phyloP scores from a whole-genome alignment of 2,329 filamentous ascomycete species.

The Pseudocercospora fuligena region DNA sequence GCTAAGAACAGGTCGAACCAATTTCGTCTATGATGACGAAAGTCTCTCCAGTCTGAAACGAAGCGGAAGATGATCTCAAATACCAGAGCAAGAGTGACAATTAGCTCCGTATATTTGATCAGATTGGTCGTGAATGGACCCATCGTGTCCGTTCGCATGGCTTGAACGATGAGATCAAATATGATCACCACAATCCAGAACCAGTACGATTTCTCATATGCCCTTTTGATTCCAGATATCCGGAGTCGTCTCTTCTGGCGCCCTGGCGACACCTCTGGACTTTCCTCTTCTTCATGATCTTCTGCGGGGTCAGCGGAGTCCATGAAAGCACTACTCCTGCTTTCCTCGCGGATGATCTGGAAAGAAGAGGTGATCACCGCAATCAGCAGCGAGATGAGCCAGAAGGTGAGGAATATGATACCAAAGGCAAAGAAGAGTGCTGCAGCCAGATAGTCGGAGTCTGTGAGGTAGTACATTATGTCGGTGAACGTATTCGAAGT shows the following conservation, averaged over 20 bases:
- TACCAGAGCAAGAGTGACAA: slow-evolving; percentile 77
- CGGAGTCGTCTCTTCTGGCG: slow-evolving; percentile 13
- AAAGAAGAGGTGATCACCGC: slow-evolving; percentile 98
- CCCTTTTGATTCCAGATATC: slow-evolving; percentile 63
- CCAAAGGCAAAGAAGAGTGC: slow-evolving; percentile 74
- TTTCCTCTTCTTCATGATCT: slow-evolving; percentile 29
- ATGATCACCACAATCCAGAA: slow-evolving; percentile 83
- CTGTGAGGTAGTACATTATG: slow-evolving; percentile 88
- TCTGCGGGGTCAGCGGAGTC: slow-evolving; percentile 61
- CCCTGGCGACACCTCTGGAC: not conserved
- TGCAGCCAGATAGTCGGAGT: slow-evolving; percentile 86
- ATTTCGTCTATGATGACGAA: slow-evolving; percentile 75
- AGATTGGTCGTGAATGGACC: slow-evolving; percentile 62
- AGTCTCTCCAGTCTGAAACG: slow-evolving; percentile 76
- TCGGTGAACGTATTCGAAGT: slow-evolving; percentile 97
- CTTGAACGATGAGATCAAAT: slow-evolving; percentile 79
- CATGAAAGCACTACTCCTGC: slow-evolving; percentile 90
- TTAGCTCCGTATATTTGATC: slow-evolving; percentile 73
- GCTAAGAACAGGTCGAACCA: slow-evolving; percentile 80
- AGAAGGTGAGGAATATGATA: slow-evolving; percentile 92
- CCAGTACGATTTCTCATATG: slow-evolving; percentile 74
- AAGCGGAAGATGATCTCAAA: slow-evolving; percentile 84
- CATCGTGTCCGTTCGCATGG: slow-evolving; percentile 78
- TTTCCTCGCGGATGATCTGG: slow-evolving; percentile 96
- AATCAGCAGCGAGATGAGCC: slow-evolving; percentile 92